phyloP scores from a whole-genome alignment of 768 basidiomycete genomes.

The Leccinum boreale region DNA sequence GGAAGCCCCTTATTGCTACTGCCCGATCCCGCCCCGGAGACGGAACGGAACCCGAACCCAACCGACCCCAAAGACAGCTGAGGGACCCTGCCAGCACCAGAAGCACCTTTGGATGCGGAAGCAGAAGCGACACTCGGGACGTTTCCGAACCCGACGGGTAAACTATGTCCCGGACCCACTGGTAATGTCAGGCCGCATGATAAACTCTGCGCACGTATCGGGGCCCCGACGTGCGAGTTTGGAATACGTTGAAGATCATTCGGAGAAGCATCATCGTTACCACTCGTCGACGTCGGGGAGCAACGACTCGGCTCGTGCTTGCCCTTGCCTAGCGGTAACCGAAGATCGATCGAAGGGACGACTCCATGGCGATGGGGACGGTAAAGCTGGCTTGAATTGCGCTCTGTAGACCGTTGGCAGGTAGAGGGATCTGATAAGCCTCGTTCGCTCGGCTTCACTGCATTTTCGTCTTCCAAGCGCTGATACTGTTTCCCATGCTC shows the following conservation, averaged over 20 bases:
- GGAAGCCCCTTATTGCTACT: neutral
- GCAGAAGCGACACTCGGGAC: neutral
- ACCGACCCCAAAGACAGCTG: slow-evolving; percentile 9
- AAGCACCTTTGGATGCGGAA: neutral
- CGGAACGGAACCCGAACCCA: neutral
- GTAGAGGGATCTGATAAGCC: neutral
- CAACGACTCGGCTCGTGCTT: neutral
- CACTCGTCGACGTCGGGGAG: slow-evolving; percentile 1
- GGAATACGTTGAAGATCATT: slow-evolving; percentile 15
- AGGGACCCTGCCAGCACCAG: neutral
- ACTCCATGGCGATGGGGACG: neutral
- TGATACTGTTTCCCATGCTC: neutral
- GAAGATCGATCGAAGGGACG: slow-evolving; percentile 19
- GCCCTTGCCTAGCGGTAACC: neutral
- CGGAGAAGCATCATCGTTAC: slow-evolving; percentile 16
- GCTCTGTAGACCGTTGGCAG: neutral
- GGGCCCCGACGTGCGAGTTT: neutral
- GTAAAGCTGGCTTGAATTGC: neutral
- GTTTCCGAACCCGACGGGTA: slow-evolving; percentile 6
- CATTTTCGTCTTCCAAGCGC: neutral
- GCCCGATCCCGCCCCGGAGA: neutral
- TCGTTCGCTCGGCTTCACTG: neutral
- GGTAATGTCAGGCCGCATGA: neutral
- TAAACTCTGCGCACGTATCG: slow-evolving; percentile 14
- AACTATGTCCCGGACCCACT: neutral